phyloP scores from a whole-genome alignment of 768 basidiomycete genomes.

The Pleurotus ostreatus region DNA sequence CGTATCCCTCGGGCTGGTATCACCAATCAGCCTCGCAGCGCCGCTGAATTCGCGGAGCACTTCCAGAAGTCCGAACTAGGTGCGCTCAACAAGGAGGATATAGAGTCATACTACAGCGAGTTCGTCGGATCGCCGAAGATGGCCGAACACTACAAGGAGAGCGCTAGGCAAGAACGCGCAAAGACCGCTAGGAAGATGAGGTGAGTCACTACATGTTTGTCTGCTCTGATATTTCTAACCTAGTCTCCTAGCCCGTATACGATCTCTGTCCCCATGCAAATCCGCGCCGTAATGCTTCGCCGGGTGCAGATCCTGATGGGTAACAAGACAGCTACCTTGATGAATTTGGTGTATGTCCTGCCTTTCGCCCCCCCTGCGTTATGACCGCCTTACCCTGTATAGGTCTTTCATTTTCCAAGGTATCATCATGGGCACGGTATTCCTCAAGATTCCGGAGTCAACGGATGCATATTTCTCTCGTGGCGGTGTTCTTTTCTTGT shows the following conservation, averaged over 20 bases:
- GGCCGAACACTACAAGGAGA: conserved; percentile 36
- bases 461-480: conserved; percentile 65
- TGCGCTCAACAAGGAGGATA: conserved; percentile 37
- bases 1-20: conserved; percentile 38
- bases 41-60: conserved; percentile 40
- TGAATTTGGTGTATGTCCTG: conserved; percentile 25
- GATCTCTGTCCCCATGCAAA: conserved; percentile 33
- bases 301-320: conserved; percentile 36
- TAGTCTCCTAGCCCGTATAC: conserved; percentile 27
- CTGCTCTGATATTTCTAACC: neutral
- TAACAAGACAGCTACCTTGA: conserved; percentile 21
- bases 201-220: conserved; percentile 12
- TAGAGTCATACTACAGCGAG: conserved; percentile 40
- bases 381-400: neutral
- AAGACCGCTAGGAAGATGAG: conserved; percentile 32
- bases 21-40: conserved; percentile 33
- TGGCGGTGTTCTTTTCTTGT: conserved; percentile 73
- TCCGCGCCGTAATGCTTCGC: conserved; percentile 31
- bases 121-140: conserved; percentile 41
- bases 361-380: neutral
- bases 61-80: conserved; percentile 29
- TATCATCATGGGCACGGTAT: conserved; percentile 55
- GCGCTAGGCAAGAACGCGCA: conserved; percentile 49
- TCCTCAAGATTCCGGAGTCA: conserved; percentile 45
- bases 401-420: conserved; percentile 30